Conservation (phyloP, 1,284 basidiomycete species). For the Stygiomarasmius scandens region DNA sequence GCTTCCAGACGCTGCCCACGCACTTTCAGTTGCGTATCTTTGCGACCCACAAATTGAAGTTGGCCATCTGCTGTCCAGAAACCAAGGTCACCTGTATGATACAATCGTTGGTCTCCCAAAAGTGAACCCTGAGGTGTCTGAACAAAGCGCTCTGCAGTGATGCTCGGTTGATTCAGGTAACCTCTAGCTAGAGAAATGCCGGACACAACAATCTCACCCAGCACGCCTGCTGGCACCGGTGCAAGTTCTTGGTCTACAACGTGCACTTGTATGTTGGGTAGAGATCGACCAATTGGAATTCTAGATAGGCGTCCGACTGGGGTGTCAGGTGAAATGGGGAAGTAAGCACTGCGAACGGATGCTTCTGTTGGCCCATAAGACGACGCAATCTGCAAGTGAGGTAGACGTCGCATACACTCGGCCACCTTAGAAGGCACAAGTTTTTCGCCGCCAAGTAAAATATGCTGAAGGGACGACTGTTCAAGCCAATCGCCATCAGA, state of each 20-base stretch:
- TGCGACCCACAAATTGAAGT: slow-evolving; percentile 6
- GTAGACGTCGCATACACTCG: neutral
- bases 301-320: neutral
- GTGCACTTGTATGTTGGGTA: neutral
- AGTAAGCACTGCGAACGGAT: neutral
- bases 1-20: slow-evolving; percentile 12
- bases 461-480: neutral
- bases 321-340: neutral
- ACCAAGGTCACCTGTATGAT: slow-evolving; percentile 3
- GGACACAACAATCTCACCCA: neutral
- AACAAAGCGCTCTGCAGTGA: neutral
- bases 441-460: neutral
- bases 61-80: slow-evolving; percentile 17
- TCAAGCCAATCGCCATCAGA: neutral
- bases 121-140: neutral
- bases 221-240: neutral
- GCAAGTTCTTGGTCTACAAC: neutral
- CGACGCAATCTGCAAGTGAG: neutral
- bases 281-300: neutral
- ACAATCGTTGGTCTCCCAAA: neutral
- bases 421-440: neutral
- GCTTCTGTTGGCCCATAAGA: neutral
- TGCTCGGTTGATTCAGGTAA: neutral
- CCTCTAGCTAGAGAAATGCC: neutral
- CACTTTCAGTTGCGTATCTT: slow-evolving; percentile 8